A percentile compares a stretch with the other conserved stretches of the same genome.
Evolutionary conservation across 2,329 filamentous ascomycete genomes (phyloP).

Genomic region (Aspergillus nomiae): DNA sequence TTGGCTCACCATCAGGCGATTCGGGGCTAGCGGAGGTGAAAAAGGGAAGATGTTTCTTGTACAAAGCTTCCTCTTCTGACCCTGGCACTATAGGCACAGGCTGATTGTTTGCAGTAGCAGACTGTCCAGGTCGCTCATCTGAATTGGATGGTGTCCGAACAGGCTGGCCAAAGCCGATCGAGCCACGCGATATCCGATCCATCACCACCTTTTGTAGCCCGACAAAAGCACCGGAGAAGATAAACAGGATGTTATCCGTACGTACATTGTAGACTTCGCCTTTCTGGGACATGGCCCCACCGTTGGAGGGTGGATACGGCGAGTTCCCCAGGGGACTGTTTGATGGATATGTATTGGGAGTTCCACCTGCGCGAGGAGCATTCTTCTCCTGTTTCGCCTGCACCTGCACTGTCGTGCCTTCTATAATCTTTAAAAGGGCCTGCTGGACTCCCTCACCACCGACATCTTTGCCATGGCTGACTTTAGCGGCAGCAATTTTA

Average conservation of each 20-base stretch:
- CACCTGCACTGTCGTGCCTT: constrained; percentile 90
- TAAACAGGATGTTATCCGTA: constrained; percentile 95
- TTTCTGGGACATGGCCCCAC: constrained; percentile 46
- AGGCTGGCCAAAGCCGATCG: constrained; percentile 88
- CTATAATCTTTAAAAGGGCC: constrained; percentile 90
- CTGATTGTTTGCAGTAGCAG: constrained; percentile 28
- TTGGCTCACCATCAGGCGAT: constrained; percentile 44
- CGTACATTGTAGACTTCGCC: constrained; percentile 72
- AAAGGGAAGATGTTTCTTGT: constrained; percentile 61
- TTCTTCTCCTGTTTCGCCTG: constrained; percentile 70
- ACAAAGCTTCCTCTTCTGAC: constrained; percentile 65
- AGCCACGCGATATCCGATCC: constrained; percentile 80
- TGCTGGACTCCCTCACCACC: constrained; percentile 97
- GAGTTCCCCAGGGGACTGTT: constrained; percentile 39
- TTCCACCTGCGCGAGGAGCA: constrained; percentile 38
- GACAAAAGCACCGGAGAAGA: constrained; percentile 94
- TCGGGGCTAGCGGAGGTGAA: constrained; percentile 58
- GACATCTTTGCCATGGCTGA: constrained; percentile 87
- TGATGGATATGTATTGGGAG: constrained; percentile 42
- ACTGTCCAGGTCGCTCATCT: constrained; percentile 26
- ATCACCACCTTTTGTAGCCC: constrained; percentile 86
- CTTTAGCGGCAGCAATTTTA: constrained; percentile 89
- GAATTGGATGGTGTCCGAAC: constrained; percentile 59
- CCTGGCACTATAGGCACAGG: constrained; percentile 59
- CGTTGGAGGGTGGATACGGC: constrained; percentile 31